These are phyloP conservation scores for Pseudomonodictys pantanalensis DNA, from an alignment of 495 filamentous ascomycete species.

Conservation along the genomic window DNA sequence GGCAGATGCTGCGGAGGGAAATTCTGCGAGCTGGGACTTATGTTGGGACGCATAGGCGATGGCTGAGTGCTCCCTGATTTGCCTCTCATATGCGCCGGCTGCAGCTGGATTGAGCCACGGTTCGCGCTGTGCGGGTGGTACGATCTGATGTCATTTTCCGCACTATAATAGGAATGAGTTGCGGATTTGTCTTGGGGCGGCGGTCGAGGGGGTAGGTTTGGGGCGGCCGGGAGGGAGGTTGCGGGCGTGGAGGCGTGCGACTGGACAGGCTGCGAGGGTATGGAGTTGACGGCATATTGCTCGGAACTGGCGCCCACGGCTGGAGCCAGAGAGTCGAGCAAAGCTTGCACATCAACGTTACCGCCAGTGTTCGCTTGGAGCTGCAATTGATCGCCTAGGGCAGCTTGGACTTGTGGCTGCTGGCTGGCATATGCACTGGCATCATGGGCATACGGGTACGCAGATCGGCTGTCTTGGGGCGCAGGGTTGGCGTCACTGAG, in stretches of 20 bases:
- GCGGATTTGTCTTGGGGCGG: slow-evolving; percentile 55
- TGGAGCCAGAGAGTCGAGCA: slow-evolving; percentile 42
- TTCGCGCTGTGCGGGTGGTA: slow-evolving; percentile 55
- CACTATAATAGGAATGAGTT: slow-evolving; percentile 55
- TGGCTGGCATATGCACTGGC: slow-evolving; percentile 24
- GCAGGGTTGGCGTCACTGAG: slow-evolving; percentile 27
- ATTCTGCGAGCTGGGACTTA: slow-evolving; percentile 33
- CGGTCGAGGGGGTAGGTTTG: slow-evolving; percentile 55
- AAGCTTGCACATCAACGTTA: slow-evolving; percentile 42
- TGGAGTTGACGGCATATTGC: slow-evolving; percentile 15
- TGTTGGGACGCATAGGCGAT: slow-evolving; percentile 43
- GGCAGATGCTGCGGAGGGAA: slow-evolving; percentile 30
- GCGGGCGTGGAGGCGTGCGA: slow-evolving; percentile 34
- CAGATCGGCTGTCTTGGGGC: slow-evolving; percentile 28
- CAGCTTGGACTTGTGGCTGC: slow-evolving; percentile 21
- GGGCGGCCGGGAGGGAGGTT: slow-evolving; percentile 47
- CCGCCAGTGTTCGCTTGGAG: slow-evolving; percentile 14
- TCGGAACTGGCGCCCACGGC: slow-evolving; percentile 16
- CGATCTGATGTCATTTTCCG: slow-evolving; percentile 54
- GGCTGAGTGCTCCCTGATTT: slow-evolving; percentile 41
- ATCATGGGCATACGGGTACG: slow-evolving; percentile 30
- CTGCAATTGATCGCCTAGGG: slow-evolving; percentile 17
- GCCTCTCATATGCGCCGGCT: slow-evolving; percentile 49
- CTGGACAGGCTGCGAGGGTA: slow-evolving; percentile 11
- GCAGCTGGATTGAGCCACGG: slow-evolving; percentile 44